Evolutionary conservation across 2,329 filamentous ascomycete genomes (phyloP).

Genomic region (Diaporthe vexans): DNA sequence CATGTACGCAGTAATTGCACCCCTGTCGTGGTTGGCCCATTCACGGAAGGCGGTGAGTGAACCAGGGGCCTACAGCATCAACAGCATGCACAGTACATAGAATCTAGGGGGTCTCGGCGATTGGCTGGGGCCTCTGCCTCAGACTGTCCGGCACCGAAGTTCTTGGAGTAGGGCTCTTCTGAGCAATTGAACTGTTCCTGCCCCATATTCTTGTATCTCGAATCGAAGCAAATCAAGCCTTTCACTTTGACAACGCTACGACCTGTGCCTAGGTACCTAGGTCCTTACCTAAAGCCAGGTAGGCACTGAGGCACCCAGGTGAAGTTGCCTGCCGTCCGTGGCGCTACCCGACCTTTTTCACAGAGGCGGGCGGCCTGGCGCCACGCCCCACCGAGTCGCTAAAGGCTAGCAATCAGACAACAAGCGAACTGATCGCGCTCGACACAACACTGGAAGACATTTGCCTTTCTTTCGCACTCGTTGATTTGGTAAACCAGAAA

Average conservation of each 20-base stretch:
- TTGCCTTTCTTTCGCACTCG: neutral
- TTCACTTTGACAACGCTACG: no score
- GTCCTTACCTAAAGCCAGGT: no score
- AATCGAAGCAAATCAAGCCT: no score
- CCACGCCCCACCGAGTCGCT: neutral
- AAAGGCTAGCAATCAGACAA: neutral
- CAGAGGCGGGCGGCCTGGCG: neutral
- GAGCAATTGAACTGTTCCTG: no score
- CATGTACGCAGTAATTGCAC: neutral
- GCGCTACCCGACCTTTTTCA: neutral
- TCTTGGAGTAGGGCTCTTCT: neutral
- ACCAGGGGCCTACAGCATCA: neutral
- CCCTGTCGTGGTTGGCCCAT: neutral
- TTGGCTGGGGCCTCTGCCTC: neutral
- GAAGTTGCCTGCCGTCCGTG: neutral
- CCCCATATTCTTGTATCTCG: no score
- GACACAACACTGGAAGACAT: neutral
- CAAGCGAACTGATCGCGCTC: neutral
- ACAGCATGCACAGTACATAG: no score
- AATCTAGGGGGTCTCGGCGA: neutral
- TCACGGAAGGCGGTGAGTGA: constrained; percentile 17
- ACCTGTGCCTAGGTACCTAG: no score
- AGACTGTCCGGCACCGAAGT: neutral
- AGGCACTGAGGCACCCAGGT: no score
- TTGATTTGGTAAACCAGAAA: neutral